Evolutionary conservation across 2,329 filamentous ascomycete genomes (phyloP).

Genomic region (Claviceps arundinis): DNA sequence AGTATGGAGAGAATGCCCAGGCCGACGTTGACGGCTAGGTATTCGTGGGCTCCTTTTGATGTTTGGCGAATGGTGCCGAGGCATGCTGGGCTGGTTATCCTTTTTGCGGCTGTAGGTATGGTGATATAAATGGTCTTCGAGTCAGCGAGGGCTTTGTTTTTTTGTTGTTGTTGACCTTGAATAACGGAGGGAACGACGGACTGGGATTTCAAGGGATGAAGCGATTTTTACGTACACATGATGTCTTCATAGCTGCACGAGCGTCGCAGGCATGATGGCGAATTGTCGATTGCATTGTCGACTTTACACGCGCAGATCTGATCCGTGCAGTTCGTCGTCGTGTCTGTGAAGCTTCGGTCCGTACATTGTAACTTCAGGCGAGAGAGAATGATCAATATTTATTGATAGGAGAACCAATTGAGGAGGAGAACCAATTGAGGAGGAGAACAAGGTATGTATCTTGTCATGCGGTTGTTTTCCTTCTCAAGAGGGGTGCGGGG

Average conservation of each 20-base stretch:
- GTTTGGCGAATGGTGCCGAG: neutral
- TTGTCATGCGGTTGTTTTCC: neutral
- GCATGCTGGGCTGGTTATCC: constrained; percentile 2
- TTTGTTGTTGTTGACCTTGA: neutral
- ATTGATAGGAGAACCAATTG: too few species aligned
- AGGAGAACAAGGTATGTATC: neutral
- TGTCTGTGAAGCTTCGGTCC: neutral
- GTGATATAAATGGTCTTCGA: neutral
- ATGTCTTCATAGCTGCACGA: neutral
- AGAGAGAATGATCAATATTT: too few species aligned
- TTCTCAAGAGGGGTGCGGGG: neutral
- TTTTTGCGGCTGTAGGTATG: neutral
- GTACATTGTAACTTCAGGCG: neutral
- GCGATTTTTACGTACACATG: neutral
- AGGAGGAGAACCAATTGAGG: neutral
- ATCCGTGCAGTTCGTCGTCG: neutral
- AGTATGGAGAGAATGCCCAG: constrained; percentile 19
- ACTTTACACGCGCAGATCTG: constrained; percentile 1
- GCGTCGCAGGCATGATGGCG: neutral
- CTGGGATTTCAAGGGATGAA: neutral
- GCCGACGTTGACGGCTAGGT: neutral
- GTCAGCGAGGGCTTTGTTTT: neutral
- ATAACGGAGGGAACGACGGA: neutral
- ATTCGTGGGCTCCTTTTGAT: neutral
- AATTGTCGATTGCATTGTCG: constrained; percentile 1